phyloP scores from a whole-genome alignment of 2,329 filamentous ascomycete species.

The Epichloe coenophiala region DNA sequence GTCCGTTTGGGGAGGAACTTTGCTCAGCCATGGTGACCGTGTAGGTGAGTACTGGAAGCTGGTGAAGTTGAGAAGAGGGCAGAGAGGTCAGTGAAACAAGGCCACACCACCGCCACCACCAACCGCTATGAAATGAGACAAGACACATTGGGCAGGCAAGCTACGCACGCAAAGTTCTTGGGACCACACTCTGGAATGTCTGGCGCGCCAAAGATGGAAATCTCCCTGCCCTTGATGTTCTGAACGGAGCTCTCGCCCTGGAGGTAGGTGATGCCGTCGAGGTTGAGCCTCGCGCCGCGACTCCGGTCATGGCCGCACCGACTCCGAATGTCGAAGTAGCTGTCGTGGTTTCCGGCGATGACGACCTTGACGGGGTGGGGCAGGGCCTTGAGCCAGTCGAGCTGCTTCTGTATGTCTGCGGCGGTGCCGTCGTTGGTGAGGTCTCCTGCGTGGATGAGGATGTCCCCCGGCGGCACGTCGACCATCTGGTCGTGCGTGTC shows the following conservation, averaged over 20 bases:
- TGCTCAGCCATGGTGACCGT: conserved; percentile 57
- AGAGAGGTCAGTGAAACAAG: not conserved
- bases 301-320: conserved; percentile 42
- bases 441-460: conserved; percentile 85
- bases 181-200: conserved; percentile 68
- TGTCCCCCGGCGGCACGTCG: conserved; percentile 58
- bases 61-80: not conserved
- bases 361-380: conserved; percentile 72
- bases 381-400: conserved; percentile 66
- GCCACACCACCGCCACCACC: no score
- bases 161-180: conserved; percentile 43
- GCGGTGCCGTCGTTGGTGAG: conserved; percentile 61
- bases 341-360: conserved; percentile 81
- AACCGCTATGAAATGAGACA: no score
- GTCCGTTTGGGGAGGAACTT: conserved; percentile 58
- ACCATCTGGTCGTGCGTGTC: conserved; percentile 66
- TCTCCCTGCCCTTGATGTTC: conserved; percentile 43
- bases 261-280: conserved; percentile 61
- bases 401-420: conserved; percentile 62
- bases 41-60: conserved; percentile 60
- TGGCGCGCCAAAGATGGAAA: conserved; percentile 61
- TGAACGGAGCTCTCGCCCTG: conserved; percentile 54
- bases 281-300: conserved; percentile 41
- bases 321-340: conserved; percentile 60
- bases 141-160: not conserved